Base-by-base conservation (phyloP, 805 yeast genomes). In the Lipomyces yamadae region DNA sequence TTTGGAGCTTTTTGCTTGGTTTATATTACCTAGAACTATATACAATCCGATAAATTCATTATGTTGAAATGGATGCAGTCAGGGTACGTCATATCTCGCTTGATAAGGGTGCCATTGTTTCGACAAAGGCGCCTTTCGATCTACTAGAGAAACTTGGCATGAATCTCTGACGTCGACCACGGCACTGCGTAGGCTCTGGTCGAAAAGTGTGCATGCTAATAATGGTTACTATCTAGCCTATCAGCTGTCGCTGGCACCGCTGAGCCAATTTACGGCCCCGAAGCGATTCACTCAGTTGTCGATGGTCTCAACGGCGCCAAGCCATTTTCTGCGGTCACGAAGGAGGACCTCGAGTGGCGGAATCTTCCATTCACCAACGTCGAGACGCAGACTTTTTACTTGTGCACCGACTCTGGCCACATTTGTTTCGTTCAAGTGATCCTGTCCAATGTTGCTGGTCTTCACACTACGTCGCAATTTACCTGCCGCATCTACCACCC, bases 181-280 rank as follows among this genome's bases (percentile, higher is more conserved):
- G 24, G 34, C 55, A 7, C 3, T 7, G 55, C 3, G 34, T 52
- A 29, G n/a, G 11, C 34, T 24, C n/a, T 6, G 15, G 24, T 33
- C 15, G 32, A 52, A 3, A 52, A 5, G 15, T 24, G 18, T n/a
- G 24, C 24, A 32, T 32, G 55, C 55, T 52, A 52, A 52, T 29
- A 52, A 11, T 29, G 5, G 24, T 13, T 24, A 42, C 55, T 32
- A 24, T 24, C 24, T 24, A 52, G 55, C n/a, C 29, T 90, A 62
- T 91, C 98, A n/a, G 95, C 96, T 4, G 95, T 92, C 57, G 94
- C 98, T 4, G 99, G 99, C 63, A 86, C 96, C 11, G 97, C 97
- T 1, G 99, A 95, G 78, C 99, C 99, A 33, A 97, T 90, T 76
- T 95, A 95, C 75, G 99, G 99, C 62, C 84, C 89, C 53, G 97